Evolutionary conservation across 805 yeast genomes (phyloP), one percentile per base, ranked within the genome.

Genomic region (Huiozyma naganishii): DNA sequence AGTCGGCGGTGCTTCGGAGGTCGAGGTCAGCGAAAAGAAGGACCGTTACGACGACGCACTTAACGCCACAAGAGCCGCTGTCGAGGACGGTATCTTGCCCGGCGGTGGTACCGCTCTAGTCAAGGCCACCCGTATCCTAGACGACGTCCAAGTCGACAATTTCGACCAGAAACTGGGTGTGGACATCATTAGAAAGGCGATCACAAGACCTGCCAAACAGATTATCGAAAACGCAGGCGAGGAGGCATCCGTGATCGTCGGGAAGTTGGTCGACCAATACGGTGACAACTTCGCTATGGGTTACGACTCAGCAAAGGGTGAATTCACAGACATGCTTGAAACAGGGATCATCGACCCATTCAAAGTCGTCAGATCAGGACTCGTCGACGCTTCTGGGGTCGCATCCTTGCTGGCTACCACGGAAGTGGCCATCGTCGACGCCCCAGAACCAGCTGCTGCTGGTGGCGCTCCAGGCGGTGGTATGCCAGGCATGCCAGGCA

Each of bases 101-200:
- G 98, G 98, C 72, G 98, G 98, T 67, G 98, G 98, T 71, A 87
- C 97, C 53, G 98, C 98, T 46, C 76, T 92, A 62, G 76, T 87
- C 60, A 92, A 92, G 77, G 97, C 97, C 41, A 77, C 94, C 43
- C 74, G 78, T 56, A 66, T 80, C 49, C 75, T 92, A 58, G 87
- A 79, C 51, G 71, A 66, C 23, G 79, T 85, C 50, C 73, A 79
- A 66, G 76, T 84, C 49, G 83, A 73, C 32, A 92, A 92, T 79
- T 92, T 92, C 61, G 97, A 92, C 72, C 96, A 89, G 71, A 85
- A 84, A 70, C 77, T 90, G 52, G 98, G 98, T 70, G 94, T 92
- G 52, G 85, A 85, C 54, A 86, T 88, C 68, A 89, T 92, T 69
- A 80, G 79, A 70, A 74, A 87, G 55, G 96, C 98, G 51, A 85